Base-by-base conservation (phyloP, 1,284 basidiomycete genomes). In the Volvariella surrecta region DNA sequence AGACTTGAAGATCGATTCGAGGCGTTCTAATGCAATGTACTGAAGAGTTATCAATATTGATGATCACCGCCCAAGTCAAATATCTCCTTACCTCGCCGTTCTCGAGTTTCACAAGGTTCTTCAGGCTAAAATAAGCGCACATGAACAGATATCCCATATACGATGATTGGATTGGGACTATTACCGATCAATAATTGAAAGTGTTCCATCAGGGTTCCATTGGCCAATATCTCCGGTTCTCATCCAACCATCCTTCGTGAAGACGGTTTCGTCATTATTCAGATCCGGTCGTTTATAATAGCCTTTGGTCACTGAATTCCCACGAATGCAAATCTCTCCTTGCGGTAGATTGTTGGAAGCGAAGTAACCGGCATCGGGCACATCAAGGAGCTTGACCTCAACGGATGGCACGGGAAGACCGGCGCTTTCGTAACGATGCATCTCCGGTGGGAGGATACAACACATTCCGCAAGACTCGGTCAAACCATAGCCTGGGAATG, bases 381-480 rank as follows among this genome's bases (percentile, higher is more conserved):
- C 82, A 57, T 94, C 89, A 35, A 81, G 69, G 40, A 98, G 72
- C 69, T 94, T 96, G 68, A 92, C 71, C 63, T 97, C 93, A 48
- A 82, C 71, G 3, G 85, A 86, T 2, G 93, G 90, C 21, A 89
- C 77, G 3, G 90, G 89, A 8, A 89, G 73, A 32, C 94, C 94
- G 38, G 91, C 89, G 2, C 73, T 60, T n/a, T 81, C 79, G 58
- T 79, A 86, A 45, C 74, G 74, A 73, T 87, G 79, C 55, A 84
- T 71, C 54, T 86, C 85, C 4, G 93, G 93, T 10, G 86, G 83
- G 19, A 89, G 64, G 48, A 93, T 74, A 19, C 82, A 73, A 55
- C 82, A 87, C 85, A 91, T 89, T 40, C 85, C 87, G 55, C 88
- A 88, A 2, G 89, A 85, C 61, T 96, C 94, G 18, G 94, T 97